Evolutionary conservation across 352 stramenopile species (phyloP), one percentile per base, ranked within the genome.

Genomic region (Pseudoperonospora humuli): DNA sequence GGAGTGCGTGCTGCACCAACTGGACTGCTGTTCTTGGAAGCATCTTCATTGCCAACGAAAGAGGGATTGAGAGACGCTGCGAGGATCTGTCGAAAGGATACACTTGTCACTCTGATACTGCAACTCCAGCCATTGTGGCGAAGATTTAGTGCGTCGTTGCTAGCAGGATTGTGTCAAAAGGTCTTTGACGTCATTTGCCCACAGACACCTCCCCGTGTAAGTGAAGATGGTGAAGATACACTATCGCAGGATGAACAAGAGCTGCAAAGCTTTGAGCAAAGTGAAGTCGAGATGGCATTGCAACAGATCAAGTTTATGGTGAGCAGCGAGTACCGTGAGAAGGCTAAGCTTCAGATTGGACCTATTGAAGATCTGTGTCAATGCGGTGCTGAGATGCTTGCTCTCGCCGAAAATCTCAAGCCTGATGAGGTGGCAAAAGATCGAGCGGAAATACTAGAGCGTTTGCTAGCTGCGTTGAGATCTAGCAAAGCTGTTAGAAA

Each of bases 251-350:
- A 37, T 17, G 38, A 35, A 26, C 32, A 51, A 6, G 9, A 23
- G 29, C 21, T 37, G n/a, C 29, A 32, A 13, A 3, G 0, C 10
- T 36, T 47, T 13, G 14, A 53, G 28, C 17, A 34, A 28, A 46
- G 31, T 13, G 67, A 78, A 27, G 34, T 72, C 5, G 67, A 75
- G 18, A 40, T 73, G 20, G 42, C 50, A 11, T 28, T 86, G 8
- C 50, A 63, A 13, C 86, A 72, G 74, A 74, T 84, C 48, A 73
- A 83, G 31, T 67, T 78, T 14, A 53, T 86, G 45, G 48, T 75
- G 15, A 70, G 67, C 34, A 83, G 82, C 44, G 70, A 81, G 21
- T 86, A 76, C 63, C 71, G 76, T 10, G 71, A 84, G 31, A 61
- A 56, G 28, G 44, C 85, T 28, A 78, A 75, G 65, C 78, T 83